These are phyloP conservation scores for Pseudogymnoascus sp. DNA, from an alignment of 2,329 filamentous ascomycete genomes.

Conservation along the genomic window DNA sequence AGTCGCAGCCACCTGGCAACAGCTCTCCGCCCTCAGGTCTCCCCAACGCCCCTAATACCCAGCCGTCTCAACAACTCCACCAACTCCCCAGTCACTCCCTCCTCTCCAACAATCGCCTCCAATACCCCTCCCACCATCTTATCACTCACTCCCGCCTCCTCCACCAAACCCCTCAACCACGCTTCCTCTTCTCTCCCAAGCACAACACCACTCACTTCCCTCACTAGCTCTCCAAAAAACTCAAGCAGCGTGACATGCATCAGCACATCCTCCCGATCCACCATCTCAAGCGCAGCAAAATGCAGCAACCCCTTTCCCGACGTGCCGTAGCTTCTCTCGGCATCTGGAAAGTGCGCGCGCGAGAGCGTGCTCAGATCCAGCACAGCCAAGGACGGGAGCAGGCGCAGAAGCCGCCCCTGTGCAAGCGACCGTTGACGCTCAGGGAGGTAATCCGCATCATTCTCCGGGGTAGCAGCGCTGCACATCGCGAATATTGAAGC, in stretches of 20 bases:
- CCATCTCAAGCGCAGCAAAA: constrained; percentile 30
- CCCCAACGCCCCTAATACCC: not conserved
- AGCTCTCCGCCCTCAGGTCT: not conserved
- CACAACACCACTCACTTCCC: not conserved
- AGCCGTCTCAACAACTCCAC: not conserved
- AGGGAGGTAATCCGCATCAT: constrained; percentile 23
- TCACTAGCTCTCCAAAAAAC: constrained; percentile 28
- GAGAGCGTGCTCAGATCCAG: constrained; percentile 27
- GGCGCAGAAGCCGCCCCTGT: constrained; percentile 29
- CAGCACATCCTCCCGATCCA: constrained; percentile 30
- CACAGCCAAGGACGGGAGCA: constrained; percentile 28
- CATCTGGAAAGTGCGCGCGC: constrained; percentile 25
- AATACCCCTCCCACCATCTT: not conserved
- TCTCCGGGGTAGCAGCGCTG: constrained; percentile 23
- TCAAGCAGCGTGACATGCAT: constrained; percentile 32
- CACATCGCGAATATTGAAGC: constrained; percentile 40
- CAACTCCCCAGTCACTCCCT: not conserved
- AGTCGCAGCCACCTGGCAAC: not conserved
- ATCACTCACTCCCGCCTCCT: not conserved
- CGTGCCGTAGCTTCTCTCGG: constrained; percentile 23
- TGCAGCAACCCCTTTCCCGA: constrained; percentile 25
- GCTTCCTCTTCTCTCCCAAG: not conserved
- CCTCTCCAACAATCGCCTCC: constrained; percentile 7
- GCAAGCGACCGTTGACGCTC: constrained; percentile 31
- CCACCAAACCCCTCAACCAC: not conserved